Conservation (phyloP, 2,329 filamentous ascomycete genomes). For the Rosellinia necatrix region DNA sequence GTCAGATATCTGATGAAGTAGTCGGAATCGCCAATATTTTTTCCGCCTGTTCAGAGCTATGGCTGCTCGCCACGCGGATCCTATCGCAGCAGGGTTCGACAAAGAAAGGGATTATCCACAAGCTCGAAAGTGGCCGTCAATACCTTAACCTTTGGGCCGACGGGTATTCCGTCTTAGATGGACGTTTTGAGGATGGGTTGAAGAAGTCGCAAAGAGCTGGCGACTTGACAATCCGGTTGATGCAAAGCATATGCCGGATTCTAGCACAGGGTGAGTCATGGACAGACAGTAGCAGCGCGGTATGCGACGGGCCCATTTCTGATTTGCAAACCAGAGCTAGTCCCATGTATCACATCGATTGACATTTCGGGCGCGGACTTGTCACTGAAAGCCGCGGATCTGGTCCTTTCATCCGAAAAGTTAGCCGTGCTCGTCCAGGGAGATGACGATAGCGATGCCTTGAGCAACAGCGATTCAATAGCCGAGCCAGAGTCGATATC, state of each 20-base stretch:
- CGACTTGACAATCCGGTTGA: constrained; percentile 12
- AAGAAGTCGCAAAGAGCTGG: constrained; percentile 25
- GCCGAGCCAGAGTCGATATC: not conserved
- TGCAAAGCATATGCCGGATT: constrained; percentile 23
- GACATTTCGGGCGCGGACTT: no score
- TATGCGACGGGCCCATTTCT: no score
- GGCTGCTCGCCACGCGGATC: not conserved
- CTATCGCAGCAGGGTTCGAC: not conserved
- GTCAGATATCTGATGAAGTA: not conserved
- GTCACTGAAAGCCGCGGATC: not conserved
- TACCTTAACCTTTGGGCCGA: constrained; percentile 27
- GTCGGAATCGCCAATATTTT: constrained; percentile 4
- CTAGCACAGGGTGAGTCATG: constrained; percentile 19
- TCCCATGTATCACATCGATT: no score
- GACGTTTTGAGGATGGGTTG: constrained; percentile 15
- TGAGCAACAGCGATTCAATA: not conserved
- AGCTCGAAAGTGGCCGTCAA: constrained; percentile 20
- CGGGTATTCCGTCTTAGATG: constrained; percentile 22
- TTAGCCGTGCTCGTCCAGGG: constrained; percentile 15
- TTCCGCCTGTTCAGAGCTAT: constrained; percentile 17
- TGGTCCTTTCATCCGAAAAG: constrained; percentile 11
- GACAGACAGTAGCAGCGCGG: no score
- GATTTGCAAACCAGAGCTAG: no score
- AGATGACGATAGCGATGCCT: constrained; percentile 9
- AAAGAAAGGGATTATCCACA: constrained; percentile 5